Conservation (phyloP, 2,329 filamentous ascomycete genomes). For the Ophiostoma sp. region DNA sequence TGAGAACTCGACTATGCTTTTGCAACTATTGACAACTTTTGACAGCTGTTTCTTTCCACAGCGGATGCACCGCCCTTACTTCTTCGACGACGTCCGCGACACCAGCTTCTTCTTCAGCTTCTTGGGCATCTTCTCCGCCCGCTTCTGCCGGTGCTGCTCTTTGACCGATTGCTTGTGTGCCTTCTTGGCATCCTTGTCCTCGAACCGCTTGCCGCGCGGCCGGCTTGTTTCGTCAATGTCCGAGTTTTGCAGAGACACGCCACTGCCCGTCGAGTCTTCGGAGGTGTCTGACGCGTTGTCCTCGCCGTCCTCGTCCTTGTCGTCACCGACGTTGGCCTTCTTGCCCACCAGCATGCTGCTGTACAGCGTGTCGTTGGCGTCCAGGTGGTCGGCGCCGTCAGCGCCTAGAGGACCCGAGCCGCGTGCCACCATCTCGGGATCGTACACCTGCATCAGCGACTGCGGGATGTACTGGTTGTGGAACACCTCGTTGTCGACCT, state of each 20-base stretch:
- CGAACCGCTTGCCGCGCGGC: slow-evolving; percentile 77
- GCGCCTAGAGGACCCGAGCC: slow-evolving; percentile 33
- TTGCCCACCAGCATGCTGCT: slow-evolving; percentile 74
- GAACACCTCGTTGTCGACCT: slow-evolving; percentile 88
- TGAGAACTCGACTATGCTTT: not conserved
- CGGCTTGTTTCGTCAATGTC: slow-evolving; percentile 31
- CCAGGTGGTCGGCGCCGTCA: slow-evolving; percentile 68
- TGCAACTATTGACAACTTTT: not conserved
- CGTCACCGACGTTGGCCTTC: slow-evolving; percentile 47
- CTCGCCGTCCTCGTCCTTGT: slow-evolving; percentile 24
- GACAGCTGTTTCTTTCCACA: not conserved
- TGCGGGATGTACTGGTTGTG: slow-evolving; percentile 95
- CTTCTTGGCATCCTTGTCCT: slow-evolving; percentile 87
- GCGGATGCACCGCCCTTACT: not conserved
- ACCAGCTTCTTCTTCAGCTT: slow-evolving; percentile 88
- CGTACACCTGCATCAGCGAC: slow-evolving; percentile 91
- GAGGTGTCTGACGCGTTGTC: slow-evolving; percentile 24
- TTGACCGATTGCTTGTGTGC: slow-evolving; percentile 86
- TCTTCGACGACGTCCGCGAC: slow-evolving; percentile 44
- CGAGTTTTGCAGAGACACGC: slow-evolving; percentile 10
- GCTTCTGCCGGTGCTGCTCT: slow-evolving; percentile 89
- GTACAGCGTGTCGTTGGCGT: slow-evolving; percentile 50
- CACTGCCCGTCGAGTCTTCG: slow-evolving; percentile 20
- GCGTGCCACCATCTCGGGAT: slow-evolving; percentile 72
- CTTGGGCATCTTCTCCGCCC: slow-evolving; percentile 95